Evolutionary conservation across 306 rosid genomes (phyloP).

Genomic region (Sophora flavescens): DNA sequence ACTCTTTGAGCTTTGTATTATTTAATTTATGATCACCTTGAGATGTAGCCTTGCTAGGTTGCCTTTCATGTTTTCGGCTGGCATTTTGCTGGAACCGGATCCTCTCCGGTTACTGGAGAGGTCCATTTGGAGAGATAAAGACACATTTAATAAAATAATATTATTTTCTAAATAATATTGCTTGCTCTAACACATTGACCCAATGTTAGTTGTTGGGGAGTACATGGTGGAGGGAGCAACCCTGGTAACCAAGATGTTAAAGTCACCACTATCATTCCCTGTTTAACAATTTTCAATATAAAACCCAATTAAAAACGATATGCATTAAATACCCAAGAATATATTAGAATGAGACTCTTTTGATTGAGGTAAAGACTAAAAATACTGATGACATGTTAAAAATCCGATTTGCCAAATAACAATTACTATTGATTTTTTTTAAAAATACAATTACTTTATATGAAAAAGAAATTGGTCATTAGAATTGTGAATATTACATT

Average conservation of each 20-base stretch:
- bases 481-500: too few species aligned
- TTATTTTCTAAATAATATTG: too few species aligned
- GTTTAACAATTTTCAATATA: conserved; percentile 27
- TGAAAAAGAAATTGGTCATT: too few species aligned
- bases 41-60: conserved; percentile 92
- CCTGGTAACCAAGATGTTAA: conserved; percentile 66
- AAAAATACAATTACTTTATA: too few species aligned
- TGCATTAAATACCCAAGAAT: neutral
- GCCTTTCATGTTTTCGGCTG: conserved; percentile 98
- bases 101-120: too few species aligned
- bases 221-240: conserved; percentile 70
- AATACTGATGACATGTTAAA: too few species aligned
- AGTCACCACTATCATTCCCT: conserved; percentile 77
- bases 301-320: neutral
- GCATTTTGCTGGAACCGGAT: conserved; percentile 86
- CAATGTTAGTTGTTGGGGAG: conserved; percentile 1
- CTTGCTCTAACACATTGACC: conserved; percentile 57
- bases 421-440: too few species aligned
- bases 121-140: too few species aligned
- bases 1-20: conserved; percentile 27
- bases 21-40: conserved; percentile 10
- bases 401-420: too few species aligned
- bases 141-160: too few species aligned
- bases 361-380: too few species aligned
- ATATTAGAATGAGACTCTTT: too few species aligned